Evolutionary conservation across 2,329 filamentous ascomycete genomes (phyloP).

Genomic region (Hymenoscyphus fraxineus): DNA sequence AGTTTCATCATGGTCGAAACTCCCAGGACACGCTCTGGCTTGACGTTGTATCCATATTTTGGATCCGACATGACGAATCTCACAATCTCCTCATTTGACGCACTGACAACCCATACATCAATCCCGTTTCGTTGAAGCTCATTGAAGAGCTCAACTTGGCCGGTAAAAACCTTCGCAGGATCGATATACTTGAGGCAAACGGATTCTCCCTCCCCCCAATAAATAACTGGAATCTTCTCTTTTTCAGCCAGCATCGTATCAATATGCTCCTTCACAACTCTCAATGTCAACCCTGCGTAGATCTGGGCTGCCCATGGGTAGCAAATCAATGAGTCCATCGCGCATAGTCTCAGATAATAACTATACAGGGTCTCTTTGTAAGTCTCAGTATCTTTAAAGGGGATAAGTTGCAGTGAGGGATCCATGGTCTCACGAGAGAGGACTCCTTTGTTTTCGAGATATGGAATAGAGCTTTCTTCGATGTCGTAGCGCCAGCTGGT

Average conservation of each 20-base stretch:
- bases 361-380: not conserved
- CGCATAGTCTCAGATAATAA: not conserved
- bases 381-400: not conserved
- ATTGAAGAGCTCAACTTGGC: not conserved
- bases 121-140: not conserved
- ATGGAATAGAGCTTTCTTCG: not conserved
- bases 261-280: not conserved
- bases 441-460: not conserved
- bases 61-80: not conserved
- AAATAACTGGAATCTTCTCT: not conserved
- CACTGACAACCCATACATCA: not conserved
- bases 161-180: not conserved
- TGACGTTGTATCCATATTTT: not conserved
- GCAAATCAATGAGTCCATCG: not conserved
- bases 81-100: not conserved
- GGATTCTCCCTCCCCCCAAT: not conserved
- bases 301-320: not conserved
- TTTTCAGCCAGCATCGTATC: not conserved
- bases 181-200: not conserved
- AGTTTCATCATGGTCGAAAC: not conserved
- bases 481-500: conserved; percentile 1
- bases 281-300: not conserved
- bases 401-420: not conserved
- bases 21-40: not conserved
- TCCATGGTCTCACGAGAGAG: not conserved